phyloP scores from a whole-genome alignment of 306 rosid species.

The Gleditsia sinensis region DNA sequence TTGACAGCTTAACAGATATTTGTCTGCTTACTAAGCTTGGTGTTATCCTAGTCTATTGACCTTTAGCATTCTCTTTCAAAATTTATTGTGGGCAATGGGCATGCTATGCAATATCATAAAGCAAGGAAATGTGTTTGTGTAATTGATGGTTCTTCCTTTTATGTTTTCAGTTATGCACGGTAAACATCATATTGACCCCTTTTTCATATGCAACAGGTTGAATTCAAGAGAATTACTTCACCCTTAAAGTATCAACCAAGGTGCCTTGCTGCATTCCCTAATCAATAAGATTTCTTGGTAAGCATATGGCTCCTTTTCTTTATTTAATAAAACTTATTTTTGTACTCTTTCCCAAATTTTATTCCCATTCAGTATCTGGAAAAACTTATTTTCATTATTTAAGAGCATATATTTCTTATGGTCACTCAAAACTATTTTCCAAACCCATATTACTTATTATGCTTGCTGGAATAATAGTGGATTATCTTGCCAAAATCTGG shows the following conservation, averaged over 20 bases:
- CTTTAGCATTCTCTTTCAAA: neutral
- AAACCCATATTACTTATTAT: too few relatives aligned
- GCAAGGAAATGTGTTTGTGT: neutral
- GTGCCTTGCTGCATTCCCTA: constrained; percentile 95
- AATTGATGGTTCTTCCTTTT: neutral
- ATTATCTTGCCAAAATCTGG: neutral
- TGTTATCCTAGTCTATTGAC: neutral
- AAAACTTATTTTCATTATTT: too few relatives aligned
- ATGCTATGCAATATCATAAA: neutral
- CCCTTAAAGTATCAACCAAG: constrained; percentile 96
- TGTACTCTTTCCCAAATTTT: neutral
- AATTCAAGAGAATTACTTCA: constrained; percentile 77
- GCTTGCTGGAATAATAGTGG: neutral
- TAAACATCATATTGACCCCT: neutral
- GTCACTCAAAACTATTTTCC: too few relatives aligned
- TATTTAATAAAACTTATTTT: constrained; percentile 17
- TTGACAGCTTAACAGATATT: neutral
- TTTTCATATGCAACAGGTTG: constrained; percentile 52
- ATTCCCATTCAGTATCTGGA: constrained; percentile 7
- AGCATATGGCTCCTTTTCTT: constrained; percentile 29
- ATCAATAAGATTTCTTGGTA: constrained; percentile 96
- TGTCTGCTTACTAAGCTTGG: neutral
- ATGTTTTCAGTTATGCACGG: neutral
- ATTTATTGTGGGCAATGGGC: neutral
- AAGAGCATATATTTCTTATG: too few relatives aligned